Percentiles rank a stretch among this genome's conserved stretches.
Conservation (phyloP, 179 eudicot species). For the Beta macrorhiza region DNA sequence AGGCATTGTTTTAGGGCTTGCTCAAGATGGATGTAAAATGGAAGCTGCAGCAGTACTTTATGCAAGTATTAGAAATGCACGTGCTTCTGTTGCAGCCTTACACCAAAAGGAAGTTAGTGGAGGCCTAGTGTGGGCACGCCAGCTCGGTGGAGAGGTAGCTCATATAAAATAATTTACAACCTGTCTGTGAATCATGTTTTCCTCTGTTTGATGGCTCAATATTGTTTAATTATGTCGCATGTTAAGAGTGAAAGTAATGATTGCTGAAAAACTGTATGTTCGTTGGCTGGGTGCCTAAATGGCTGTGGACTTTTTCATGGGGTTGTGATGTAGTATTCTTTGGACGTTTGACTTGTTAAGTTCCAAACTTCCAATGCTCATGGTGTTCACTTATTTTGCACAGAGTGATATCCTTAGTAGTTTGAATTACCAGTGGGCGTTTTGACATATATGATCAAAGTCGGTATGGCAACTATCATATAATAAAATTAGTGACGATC, state of each 20-base stretch:
- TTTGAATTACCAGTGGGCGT: not conserved
- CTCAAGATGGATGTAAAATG: conserved; percentile 79
- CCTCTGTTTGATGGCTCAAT: not conserved
- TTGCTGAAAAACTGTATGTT: conserved; percentile 12
- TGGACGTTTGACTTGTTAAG: not conserved
- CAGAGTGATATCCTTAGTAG: not conserved
- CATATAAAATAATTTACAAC: not conserved
- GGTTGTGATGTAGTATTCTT: not conserved
- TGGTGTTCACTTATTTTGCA: not conserved
- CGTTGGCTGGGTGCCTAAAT: not conserved
- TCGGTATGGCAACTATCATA: not conserved
- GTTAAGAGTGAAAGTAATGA: conserved; percentile 7
- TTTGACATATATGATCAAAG: not conserved
- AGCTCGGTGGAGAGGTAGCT: conserved; percentile 96
- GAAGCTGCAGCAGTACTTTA: conserved; percentile 78
- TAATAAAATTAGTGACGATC: not conserved
- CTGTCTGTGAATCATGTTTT: conserved; percentile 10
- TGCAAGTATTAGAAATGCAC: conserved; percentile 81
- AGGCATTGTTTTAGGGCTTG: conserved; percentile 58
- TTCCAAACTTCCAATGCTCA: not conserved
- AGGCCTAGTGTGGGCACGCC: conserved; percentile 84
- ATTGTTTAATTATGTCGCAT: not conserved
- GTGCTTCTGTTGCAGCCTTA: conserved; percentile 72
- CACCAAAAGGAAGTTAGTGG: conserved; percentile 75
- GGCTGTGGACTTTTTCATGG: not conserved